Percentiles rank a stretch among this genome's conserved stretches.
phyloP scores from a whole-genome alignment of 108 stramenopile genomes.

The Skeletonema grethae region DNA sequence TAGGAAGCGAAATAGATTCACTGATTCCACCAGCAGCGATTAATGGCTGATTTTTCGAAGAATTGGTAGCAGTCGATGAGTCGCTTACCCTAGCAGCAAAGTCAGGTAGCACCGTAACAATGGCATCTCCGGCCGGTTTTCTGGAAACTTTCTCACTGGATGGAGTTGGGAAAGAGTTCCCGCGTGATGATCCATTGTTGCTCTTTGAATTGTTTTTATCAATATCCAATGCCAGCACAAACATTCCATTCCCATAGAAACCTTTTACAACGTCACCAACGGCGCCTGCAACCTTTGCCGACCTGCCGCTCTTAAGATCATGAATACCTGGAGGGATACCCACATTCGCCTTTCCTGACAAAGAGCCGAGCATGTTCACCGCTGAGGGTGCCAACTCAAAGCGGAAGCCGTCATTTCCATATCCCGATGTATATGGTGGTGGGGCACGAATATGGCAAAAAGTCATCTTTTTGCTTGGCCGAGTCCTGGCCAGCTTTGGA shows the following conservation, averaged over 20 bases:
- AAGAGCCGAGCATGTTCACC: constrained; percentile 12
- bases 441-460: constrained; percentile 85
- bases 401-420: constrained; percentile 38
- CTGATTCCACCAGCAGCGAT: constrained; percentile 67
- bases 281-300: constrained; percentile 7
- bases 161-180: constrained; percentile 16
- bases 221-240: constrained; percentile 67
- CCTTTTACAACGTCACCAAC: constrained; percentile 44
- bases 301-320: constrained; percentile 4
- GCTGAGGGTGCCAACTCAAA: constrained; percentile 40
- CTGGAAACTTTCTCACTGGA: constrained; percentile 12
- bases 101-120: constrained; percentile 68
- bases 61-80: background rate
- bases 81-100: constrained; percentile 38
- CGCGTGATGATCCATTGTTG: constrained; percentile 12
- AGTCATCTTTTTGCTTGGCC: constrained; percentile 55
- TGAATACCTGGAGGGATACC: constrained; percentile 44
- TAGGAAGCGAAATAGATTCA: constrained; percentile 73
- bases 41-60: constrained; percentile 5
- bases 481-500: constrained; percentile 24
- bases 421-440: constrained; percentile 52
- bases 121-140: constrained; percentile 45
- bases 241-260: constrained; percentile 62
- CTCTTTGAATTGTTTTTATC: constrained; percentile 12
- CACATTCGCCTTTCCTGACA: constrained; percentile 10